Evolutionary conservation across 257 asterid genomes (phyloP).

Genomic region (Plantago ovata): DNA sequence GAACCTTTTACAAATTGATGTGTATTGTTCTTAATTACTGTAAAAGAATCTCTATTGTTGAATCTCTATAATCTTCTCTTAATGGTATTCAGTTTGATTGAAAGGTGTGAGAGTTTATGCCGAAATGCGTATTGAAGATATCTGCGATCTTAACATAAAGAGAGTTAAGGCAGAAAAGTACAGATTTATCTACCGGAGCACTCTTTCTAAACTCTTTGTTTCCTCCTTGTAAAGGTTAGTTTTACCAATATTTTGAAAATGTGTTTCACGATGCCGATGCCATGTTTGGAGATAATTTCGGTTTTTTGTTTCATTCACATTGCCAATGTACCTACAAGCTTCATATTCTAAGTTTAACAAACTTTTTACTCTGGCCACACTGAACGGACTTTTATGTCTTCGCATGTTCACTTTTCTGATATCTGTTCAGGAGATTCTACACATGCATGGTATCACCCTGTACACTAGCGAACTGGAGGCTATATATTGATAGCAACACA

Average conservation of each 20-base stretch:
- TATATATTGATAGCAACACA: slow-evolving; percentile 66
- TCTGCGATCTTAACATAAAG: slow-evolving; percentile 61
- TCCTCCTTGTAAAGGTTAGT: no score
- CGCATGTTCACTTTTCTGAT: slow-evolving; percentile 62
- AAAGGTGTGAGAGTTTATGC: slow-evolving; percentile 81
- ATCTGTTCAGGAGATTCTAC: slow-evolving; percentile 60
- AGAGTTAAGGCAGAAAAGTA: slow-evolving; percentile 45
- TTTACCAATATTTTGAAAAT: no score
- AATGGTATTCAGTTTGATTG: slow-evolving; percentile 25
- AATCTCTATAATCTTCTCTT: slow-evolving; percentile 9
- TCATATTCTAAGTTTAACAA: slow-evolving; percentile 21
- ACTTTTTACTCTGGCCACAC: slow-evolving; percentile 14
- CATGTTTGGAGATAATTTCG: no score
- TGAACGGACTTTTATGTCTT: slow-evolving; percentile 28
- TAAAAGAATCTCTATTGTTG: no score
- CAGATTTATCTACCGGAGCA: no score
- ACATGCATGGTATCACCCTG: slow-evolving; percentile 58
- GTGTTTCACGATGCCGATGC: no score
- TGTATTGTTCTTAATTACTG: no score
- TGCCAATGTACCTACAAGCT: no score
- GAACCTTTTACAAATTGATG: background rate
- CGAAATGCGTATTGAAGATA: slow-evolving; percentile 64
- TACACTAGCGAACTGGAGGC: slow-evolving; percentile 74
- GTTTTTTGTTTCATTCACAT: no score
- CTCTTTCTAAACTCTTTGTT: no score